Percentiles rank a stretch among this genome's conserved stretches.
These are phyloP conservation scores for Noccaea bulbosa DNA, from an alignment of 345 rosid species.

Conservation along the genomic window DNA sequence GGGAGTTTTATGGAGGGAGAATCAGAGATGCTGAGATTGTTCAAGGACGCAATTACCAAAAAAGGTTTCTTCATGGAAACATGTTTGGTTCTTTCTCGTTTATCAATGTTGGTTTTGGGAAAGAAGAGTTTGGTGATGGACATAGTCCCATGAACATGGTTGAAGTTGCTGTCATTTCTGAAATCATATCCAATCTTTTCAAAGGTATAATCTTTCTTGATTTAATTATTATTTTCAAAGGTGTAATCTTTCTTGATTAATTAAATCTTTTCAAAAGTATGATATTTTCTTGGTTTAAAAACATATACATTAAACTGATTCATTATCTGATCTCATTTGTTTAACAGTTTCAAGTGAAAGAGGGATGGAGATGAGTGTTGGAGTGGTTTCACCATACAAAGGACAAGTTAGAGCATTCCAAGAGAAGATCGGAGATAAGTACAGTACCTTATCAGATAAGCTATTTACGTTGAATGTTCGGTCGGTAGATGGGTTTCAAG, in stretches of 20 bases:
- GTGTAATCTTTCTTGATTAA: constrained; percentile 18
- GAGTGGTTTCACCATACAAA: constrained; percentile 17
- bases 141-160: constrained; percentile 43
- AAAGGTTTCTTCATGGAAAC: constrained; percentile 36
- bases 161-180: constrained; percentile 44
- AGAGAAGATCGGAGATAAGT: constrained; percentile 28
- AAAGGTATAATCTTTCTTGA: constrained; percentile 36
- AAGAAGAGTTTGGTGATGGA: constrained; percentile 37
- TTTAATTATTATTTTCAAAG: constrained; percentile 37
- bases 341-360: constrained; percentile 9
- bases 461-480: constrained; percentile 41
- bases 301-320: not conserved
- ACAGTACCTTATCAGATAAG: not conserved
- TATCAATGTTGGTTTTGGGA: constrained; percentile 42
- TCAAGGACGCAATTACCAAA: constrained; percentile 29
- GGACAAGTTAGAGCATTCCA: constrained; percentile 5
- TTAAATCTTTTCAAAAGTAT: constrained; percentile 43
- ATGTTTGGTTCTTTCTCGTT: constrained; percentile 53
- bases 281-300: not conserved
- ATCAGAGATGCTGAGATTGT: constrained; percentile 51
- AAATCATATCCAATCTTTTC: constrained; percentile 38
- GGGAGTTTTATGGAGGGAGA: constrained; percentile 45
- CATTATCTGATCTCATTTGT: not conserved
- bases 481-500: constrained; percentile 55
- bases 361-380: not conserved